Base-by-base conservation (phyloP, 345 rosid genomes). In the Pseudoturritis turrita region DNA sequence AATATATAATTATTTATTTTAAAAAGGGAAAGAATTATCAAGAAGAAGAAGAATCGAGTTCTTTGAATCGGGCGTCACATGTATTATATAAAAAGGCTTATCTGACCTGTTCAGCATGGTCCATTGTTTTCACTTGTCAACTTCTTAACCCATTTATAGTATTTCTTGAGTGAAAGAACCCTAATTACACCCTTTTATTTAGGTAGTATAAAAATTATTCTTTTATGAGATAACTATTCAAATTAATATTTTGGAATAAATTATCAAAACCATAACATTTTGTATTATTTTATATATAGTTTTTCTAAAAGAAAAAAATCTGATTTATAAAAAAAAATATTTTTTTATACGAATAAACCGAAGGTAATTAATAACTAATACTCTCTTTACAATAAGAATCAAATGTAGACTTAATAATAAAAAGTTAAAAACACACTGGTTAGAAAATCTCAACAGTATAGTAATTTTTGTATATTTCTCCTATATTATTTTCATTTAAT, bases 151-250 rank as follows among this genome's bases (percentile, higher is more conserved):
- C 66, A 70, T 70, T 70, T 70, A 15, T 69, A 59, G 68, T 71
- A 76, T 74, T 73, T 80, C 57, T 82, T 76, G 86, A 76, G 87
- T 81, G 84, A 77, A 84, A 86, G 88, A 83, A 83, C 79, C 74
- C 49, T 51, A 21, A 74, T 15, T 67, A 10, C 3, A 2, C 10
- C 10, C 40, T 61, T 43, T 17, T 25, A 47, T 26, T 53, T 40
- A 33, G 10, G 37, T 7, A 33, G 37, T 33, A 33, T 33, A 33
- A 8, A 33, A 33, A 33, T 33, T 2, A 33, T 6, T 33, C 10
- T 33, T 33, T 33, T 8, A 8, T 33, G 37, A 33, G 37, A 33
- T 33, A 33, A 33, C 3, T 2, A 33, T 33, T 9, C 11, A 8
- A 33, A 33, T 9, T 7, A 33, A 33, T 33, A 8, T 0, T 33